Evolutionary conservation across 805 yeast species (phyloP), one percentile per base, ranked within the genome.

Genomic region (Monosporozyma aquatica): DNA sequence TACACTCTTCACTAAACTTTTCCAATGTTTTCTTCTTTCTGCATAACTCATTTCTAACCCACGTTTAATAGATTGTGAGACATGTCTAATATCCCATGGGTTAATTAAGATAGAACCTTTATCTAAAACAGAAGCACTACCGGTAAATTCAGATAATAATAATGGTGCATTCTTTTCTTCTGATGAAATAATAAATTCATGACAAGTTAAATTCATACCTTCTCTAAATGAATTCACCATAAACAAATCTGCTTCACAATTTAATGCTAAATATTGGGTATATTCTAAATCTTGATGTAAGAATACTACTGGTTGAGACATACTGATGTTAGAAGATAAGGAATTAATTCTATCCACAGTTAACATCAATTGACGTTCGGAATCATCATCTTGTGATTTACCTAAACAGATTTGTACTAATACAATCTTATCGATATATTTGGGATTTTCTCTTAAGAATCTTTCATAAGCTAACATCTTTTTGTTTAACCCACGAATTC

Each of bases 171-270:
- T 79, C 45, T 76, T 75, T 33, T 74, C 76, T 18, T 69, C 65
- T 1, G 92, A 75, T 21, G 95, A 84, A 43, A 80, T 81, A 33
- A 87, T 74, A 59, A 82, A 92, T 60, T 92, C 98, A 58, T 92
- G 98, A 52, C 96, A 90, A 0, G 97, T 89, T 56, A 92, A 70
- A 54, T 92, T 92, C 87, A 92, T 84, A 21, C 98, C 98, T 62
- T 92, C 98, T 58, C 98, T 79, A 71, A 90, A 75, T 1, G 95
- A 84, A 8, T 94, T 80, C 2, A 90, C 96, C 35, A 84, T 78
- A 55, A 92, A 92, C 1, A 78, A 70, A 50, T 86, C 94, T 1
- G 97, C 95, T 57, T 87, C 97, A 28, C 78, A 67, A 37, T 84
- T 73, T 39, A 92, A 66, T 0, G 95, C 97, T 45, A 92, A 61